Conservation (phyloP, 2,329 filamentous ascomycete genomes). For the Talaromyces sp. region DNA sequence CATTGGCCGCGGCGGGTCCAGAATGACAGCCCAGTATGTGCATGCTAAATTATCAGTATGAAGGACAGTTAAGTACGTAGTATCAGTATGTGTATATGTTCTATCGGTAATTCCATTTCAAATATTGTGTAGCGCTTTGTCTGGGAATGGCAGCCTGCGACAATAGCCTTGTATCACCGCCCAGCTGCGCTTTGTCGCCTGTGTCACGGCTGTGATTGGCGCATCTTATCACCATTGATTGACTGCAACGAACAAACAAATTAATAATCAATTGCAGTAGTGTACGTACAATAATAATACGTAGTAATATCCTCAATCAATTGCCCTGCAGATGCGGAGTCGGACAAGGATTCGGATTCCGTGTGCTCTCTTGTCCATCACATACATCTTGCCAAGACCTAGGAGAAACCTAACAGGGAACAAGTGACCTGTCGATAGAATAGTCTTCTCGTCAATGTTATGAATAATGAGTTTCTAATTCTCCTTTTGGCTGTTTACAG, state of each 20-base stretch:
- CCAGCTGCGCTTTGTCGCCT: background rate
- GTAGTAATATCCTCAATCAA: background rate
- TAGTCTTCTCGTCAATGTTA: no score
- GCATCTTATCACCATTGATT: background rate
- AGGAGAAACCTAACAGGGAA: background rate
- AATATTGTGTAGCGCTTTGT: background rate
- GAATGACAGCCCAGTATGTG: background rate
- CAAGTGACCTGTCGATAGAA: background rate
- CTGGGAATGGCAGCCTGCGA: background rate
- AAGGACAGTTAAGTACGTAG: background rate
- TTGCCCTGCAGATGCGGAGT: background rate
- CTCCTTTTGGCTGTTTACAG: background rate
- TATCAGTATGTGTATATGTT: no score
- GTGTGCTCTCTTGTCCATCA: background rate
- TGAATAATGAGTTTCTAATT: no score
- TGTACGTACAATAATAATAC: background rate
- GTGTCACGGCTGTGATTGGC: background rate
- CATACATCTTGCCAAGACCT: background rate
- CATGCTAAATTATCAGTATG: background rate
- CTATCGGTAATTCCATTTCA: no score
- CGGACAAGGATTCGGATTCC: background rate
- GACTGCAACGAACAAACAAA: background rate
- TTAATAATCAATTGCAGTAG: background rate
- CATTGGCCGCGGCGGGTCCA: background rate
- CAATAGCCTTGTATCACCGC: background rate